A percentile compares a stretch with the other conserved stretches of the same genome.
Conservation (phyloP, 768 basidiomycete genomes). For the Termitomyces eurrhizus region DNA sequence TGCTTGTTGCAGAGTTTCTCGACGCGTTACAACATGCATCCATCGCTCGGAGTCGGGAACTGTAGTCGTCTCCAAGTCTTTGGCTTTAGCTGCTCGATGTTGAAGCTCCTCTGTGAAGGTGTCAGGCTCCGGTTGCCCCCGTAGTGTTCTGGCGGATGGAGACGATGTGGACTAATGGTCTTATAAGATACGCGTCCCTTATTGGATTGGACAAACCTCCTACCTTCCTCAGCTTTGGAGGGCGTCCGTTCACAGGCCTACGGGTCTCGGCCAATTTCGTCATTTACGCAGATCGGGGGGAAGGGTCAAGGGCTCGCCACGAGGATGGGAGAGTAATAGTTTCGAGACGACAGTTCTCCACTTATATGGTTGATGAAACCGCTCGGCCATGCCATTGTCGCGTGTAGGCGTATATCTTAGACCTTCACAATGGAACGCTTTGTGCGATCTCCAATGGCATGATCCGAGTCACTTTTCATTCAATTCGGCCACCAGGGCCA, state of each 20-base stretch:
- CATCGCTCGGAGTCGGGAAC: constrained; percentile 19
- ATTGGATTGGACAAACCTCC: constrained; percentile 2
- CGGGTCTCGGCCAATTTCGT: not conserved
- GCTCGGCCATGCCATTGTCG: constrained; percentile 17
- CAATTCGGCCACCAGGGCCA: not conserved
- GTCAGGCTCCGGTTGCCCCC: not conserved
- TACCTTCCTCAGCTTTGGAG: constrained; percentile 23
- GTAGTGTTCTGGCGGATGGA: constrained; percentile 15
- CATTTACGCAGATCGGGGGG: not conserved
- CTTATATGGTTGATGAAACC: constrained; percentile 10
- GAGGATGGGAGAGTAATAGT: constrained; percentile 10
- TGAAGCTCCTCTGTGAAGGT: constrained; percentile 14
- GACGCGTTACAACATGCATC: constrained; percentile 27
- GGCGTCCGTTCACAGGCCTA: constrained; percentile 1
- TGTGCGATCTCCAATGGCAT: not conserved
- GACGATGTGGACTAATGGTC: constrained; percentile 20
- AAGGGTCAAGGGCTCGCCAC: not conserved
- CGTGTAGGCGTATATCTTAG: constrained; percentile 1
- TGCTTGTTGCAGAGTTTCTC: constrained; percentile 25
- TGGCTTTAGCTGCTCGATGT: constrained; percentile 9
- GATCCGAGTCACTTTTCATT: not conserved
- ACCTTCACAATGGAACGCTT: constrained; percentile 9
- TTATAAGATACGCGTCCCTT: not conserved
- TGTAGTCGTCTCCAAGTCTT: constrained; percentile 5
- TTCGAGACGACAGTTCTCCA: constrained; percentile 1